Evolutionary conservation across 176 grass and related monocot species (phyloP).

Genomic region (Carex cristatella): DNA sequence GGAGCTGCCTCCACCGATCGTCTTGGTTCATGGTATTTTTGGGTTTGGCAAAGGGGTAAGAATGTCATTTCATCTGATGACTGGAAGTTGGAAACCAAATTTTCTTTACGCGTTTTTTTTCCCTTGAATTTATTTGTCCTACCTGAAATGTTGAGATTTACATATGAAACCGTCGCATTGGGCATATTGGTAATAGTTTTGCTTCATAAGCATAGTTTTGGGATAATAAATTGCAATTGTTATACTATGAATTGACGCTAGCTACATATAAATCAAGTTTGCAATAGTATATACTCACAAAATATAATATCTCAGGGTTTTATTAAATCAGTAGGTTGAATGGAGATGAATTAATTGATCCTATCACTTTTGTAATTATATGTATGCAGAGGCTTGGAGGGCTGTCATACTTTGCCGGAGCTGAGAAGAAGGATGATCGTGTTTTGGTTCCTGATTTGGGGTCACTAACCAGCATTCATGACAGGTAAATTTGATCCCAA

Average conservation of each 20-base stretch:
- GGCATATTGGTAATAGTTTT: not conserved
- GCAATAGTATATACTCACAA: not conserved
- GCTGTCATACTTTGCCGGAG: conserved; percentile 93
- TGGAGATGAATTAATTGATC: not conserved
- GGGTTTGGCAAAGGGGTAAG: conserved; percentile 96
- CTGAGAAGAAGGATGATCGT: conserved; percentile 96
- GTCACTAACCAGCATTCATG: conserved; percentile 93
- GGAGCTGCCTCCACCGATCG: conserved; percentile 55
- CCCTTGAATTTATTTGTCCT: not conserved
- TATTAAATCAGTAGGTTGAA: not conserved
- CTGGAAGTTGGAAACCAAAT: not conserved
- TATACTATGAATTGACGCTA: too few species aligned
- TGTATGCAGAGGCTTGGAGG: conserved; percentile 68
- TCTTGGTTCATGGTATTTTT: conserved; percentile 95
- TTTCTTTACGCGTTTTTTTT: not conserved
- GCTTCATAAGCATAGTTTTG: not conserved
- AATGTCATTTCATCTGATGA: not conserved
- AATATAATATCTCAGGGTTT: not conserved
- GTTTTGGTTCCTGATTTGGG: conserved; percentile 98
- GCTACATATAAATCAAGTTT: not conserved
- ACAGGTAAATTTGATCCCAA: conserved; percentile 41
- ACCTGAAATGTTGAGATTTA: not conserved
- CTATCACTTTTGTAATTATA: conserved; percentile 1
- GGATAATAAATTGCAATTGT: not conserved
- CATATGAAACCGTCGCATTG: not conserved